Conservation (phyloP, 805 yeast genomes). For the Cyberlindnera americana region DNA sequence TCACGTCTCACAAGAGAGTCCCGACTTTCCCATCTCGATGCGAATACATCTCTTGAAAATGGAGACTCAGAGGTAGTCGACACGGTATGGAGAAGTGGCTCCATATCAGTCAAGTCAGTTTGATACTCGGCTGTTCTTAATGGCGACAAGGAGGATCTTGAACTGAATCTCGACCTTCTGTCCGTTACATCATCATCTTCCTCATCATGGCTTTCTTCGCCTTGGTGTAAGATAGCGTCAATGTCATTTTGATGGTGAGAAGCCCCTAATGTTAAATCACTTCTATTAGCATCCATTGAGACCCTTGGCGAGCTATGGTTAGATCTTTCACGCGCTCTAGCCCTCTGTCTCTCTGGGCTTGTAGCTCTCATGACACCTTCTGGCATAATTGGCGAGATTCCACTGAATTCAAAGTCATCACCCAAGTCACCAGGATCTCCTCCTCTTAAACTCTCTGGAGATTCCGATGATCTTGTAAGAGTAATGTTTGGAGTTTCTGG, state of each 20-base stretch:
- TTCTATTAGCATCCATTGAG: conserved; percentile 13
- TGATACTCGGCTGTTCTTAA: conserved; percentile 7
- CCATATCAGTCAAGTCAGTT: conserved; percentile 22
- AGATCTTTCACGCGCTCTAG: conserved; percentile 19
- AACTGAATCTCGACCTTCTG: conserved; percentile 15
- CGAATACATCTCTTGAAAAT: neutral
- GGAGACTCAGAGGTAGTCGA: conserved; percentile 9
- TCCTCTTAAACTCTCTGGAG: conserved; percentile 7
- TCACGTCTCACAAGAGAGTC: conserved; percentile 30
- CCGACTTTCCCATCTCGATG: conserved; percentile 25
- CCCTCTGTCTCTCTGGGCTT: conserved; percentile 25
- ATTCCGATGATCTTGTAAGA: conserved; percentile 16
- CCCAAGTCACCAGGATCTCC: conserved; percentile 30
- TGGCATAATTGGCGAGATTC: conserved; percentile 33
- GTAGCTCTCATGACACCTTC: conserved; percentile 33
- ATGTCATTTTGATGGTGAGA: conserved; percentile 4
- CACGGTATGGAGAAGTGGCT: conserved; percentile 27
- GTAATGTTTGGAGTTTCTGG: conserved; percentile 11
- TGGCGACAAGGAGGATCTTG: conserved; percentile 12
- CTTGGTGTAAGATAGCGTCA: conserved; percentile 7
- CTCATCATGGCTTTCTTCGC: neutral
- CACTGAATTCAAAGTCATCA: conserved; percentile 30
- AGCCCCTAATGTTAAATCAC: conserved; percentile 8
- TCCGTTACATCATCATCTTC: conserved; percentile 5
- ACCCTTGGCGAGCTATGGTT: conserved; percentile 18